phyloP scores from a whole-genome alignment of 768 basidiomycete genomes.

The Suillus lakei region DNA sequence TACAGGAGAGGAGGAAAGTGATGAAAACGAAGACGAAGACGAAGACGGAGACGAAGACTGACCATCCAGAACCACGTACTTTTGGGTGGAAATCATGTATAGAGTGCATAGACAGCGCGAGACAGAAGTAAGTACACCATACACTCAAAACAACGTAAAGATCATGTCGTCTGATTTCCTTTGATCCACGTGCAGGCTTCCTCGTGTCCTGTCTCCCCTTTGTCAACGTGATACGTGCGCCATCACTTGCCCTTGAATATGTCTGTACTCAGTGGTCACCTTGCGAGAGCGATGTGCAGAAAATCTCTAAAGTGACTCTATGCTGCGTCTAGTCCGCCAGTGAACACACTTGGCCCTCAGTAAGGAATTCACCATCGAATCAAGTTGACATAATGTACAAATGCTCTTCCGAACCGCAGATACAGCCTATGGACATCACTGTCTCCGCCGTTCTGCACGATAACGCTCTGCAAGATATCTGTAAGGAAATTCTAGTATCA shows the following conservation, averaged over 20 bases:
- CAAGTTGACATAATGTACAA: neutral
- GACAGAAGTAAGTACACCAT: neutral
- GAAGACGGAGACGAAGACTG: constrained; percentile 14
- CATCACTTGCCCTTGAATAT: constrained; percentile 96
- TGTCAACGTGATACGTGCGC: constrained; percentile 88
- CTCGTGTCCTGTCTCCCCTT: constrained; percentile 66
- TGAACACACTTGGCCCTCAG: neutral
- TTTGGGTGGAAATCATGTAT: neutral
- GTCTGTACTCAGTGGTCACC: constrained; percentile 49
- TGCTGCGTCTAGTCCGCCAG: neutral
- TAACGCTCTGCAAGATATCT: constrained; percentile 49
- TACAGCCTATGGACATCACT: neutral
- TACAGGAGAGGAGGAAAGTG: constrained; percentile 20
- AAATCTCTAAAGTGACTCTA: neutral
- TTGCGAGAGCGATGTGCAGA: neutral
- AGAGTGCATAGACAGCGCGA: constrained; percentile 6
- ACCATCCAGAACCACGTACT: constrained; percentile 3
- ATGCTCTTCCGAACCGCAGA: neutral
- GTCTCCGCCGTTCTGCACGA: constrained; percentile 24
- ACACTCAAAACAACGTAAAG: constrained; percentile 3
- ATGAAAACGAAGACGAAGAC: constrained; percentile 16
- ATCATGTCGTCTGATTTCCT: constrained; percentile 74
- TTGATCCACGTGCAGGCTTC: constrained; percentile 65
- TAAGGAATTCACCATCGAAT: neutral
- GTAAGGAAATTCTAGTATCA: constrained; percentile 3